Evolutionary conservation across 2,329 filamentous ascomycete genomes (phyloP), one percentile per base, ranked within the genome.

Genomic region (Fonsecaea nubica): DNA sequence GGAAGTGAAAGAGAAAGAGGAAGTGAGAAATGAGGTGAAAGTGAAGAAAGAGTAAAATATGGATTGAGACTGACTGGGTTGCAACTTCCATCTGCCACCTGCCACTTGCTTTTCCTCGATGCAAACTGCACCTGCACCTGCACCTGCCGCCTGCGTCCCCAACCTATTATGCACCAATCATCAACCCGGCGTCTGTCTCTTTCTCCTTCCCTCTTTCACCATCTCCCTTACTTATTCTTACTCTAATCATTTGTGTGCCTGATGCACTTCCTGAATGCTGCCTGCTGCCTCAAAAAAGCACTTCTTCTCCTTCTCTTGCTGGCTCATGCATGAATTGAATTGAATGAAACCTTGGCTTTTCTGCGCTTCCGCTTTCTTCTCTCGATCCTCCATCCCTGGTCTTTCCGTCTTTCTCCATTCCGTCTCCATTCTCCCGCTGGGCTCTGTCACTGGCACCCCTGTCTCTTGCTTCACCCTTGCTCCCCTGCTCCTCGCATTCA

Each of bases 381-480:
- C 45, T 50, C 45, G 12, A 38, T 38, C 36, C 36, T 50, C 9
- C 5, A 6, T 55, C 30, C 15, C 52, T 55, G 9, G 30, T 55
- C 13, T 13, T 36, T n/a, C 52, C 25, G 52, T 36, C 12, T 30
- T 36, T 38, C 32, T 57, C 33, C 45, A 55, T 50, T 52, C 45
- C 15, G 12, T 59, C 57, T 40, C 57, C 57, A 25, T 59, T 13
- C 18, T 21, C 35, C 58, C 25, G 12, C 48, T 25, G 25, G 25
- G 25, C 25, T 25, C 25, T 25, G 2, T 25, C 25, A 40, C 21
- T 25, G 25, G 32, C 32, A 60, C 52, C 58, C 58, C 58, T 60
- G 58, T 50, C 58, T 40, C 21, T 45, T 45, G n/a, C 15, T 45
- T 45, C 40, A 9, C 45, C 45, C 45, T 50, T 25, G 45, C 45